Percentiles rank a stretch among this genome's conserved stretches.
Evolutionary conservation across 352 stramenopile species (phyloP).

Genomic region (Globisporangium nagaii): DNA sequence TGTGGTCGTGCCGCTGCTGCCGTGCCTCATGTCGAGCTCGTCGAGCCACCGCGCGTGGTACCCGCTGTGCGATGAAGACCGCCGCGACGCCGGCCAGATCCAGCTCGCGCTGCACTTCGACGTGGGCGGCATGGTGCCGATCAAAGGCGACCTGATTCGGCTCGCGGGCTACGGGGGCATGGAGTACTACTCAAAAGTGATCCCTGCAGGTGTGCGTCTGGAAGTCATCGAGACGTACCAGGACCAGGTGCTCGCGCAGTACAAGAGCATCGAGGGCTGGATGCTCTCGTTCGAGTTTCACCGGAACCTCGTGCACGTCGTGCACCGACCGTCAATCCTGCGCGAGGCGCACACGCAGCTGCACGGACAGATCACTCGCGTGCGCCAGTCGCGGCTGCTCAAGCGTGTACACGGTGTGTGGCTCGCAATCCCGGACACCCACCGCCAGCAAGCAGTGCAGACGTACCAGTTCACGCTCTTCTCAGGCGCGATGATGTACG

Average conservation of each 20-base stretch:
- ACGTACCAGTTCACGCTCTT: conserved; percentile 43
- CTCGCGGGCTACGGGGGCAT: conserved; percentile 55
- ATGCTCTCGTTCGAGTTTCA: conserved; percentile 57
- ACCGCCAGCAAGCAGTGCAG: conserved; percentile 32
- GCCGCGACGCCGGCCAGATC: conserved; percentile 49
- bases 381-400: conserved; percentile 39
- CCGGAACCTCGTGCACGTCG: conserved; percentile 59
- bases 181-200: conserved; percentile 64
- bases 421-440: conserved; percentile 32
- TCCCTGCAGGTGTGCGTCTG: conserved; percentile 36
- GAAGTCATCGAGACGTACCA: conserved; percentile 62
- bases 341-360: conserved; percentile 46
- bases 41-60: conserved; percentile 60
- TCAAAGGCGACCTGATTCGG: conserved; percentile 53
- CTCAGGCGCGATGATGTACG: conserved; percentile 36
- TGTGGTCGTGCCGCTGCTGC: conserved; percentile 48
- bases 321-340: conserved; percentile 52
- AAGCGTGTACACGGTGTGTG: conserved; percentile 36
- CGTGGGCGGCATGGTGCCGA: conserved; percentile 31
- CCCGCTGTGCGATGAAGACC: conserved; percentile 40
- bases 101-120: conserved; percentile 60
- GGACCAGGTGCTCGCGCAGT: conserved; percentile 56
- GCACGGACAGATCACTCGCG: conserved; percentile 41
- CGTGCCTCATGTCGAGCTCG: conserved; percentile 49
- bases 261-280: conserved; percentile 56